These are phyloP conservation scores for Fusarium floridanum DNA, from an alignment of 2,329 filamentous ascomycete genomes.

Conservation along the genomic window DNA sequence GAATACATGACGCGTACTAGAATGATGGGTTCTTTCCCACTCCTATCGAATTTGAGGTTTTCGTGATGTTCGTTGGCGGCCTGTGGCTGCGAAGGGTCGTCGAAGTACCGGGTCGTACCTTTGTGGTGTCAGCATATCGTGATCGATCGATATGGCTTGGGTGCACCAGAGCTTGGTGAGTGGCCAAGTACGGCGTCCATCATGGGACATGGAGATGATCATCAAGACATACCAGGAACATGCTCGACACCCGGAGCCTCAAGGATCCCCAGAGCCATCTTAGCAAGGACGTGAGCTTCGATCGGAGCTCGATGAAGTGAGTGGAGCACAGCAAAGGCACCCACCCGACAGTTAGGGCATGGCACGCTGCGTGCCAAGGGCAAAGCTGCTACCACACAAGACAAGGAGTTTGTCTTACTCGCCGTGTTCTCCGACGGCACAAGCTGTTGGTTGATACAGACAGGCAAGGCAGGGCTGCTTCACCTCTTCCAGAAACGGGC, in stretches of 20 bases:
- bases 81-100: slow-evolving; percentile 66
- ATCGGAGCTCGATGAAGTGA: slow-evolving; percentile 9
- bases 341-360: slow-evolving; percentile 16
- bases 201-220: background rate
- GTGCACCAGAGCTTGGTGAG: background rate
- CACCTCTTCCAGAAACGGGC: slow-evolving; percentile 21
- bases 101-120: slow-evolving; percentile 75
- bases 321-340: slow-evolving; percentile 29
- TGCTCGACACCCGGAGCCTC: slow-evolving; percentile 74
- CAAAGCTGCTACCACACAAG: background rate
- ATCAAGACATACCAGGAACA: slow-evolving; percentile 75
- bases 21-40: slow-evolving; percentile 77
- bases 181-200: background rate
- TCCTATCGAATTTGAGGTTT: slow-evolving; percentile 78
- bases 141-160: background rate
- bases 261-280: slow-evolving; percentile 74
- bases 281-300: slow-evolving; percentile 23
- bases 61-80: slow-evolving; percentile 54
- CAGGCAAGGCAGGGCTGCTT: slow-evolving; percentile 3
- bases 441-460: slow-evolving; percentile 3
- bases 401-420: background rate
- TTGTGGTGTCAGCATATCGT: slow-evolving; percentile 31
- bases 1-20: slow-evolving; percentile 65
- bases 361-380: background rate
- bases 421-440: background rate